A percentile compares a stretch with the other conserved stretches of the same genome.
These are phyloP conservation scores for Daldinia decipiens DNA, from an alignment of 495 filamentous ascomycete species.

Conservation along the genomic window DNA sequence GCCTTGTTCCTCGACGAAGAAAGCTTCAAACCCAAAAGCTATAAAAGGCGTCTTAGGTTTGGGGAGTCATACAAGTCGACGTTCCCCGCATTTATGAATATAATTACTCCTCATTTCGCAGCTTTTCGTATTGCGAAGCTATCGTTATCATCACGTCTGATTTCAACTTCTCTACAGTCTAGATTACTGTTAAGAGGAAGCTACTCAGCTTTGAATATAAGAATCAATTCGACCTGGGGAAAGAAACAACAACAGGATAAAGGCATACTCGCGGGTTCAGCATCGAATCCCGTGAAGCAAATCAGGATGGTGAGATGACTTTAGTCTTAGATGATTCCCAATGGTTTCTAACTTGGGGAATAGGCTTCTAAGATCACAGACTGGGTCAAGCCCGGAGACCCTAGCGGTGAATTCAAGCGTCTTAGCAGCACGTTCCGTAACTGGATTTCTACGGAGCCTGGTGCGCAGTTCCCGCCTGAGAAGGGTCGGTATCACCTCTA, in stretches of 20 bases:
- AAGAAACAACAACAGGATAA: neutral
- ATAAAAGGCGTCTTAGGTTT: neutral
- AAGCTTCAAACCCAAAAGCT: constrained; percentile 5
- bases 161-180: neutral
- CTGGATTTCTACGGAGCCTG: constrained; percentile 69
- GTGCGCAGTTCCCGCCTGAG: constrained; percentile 75
- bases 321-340: neutral
- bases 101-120: constrained; percentile 4
- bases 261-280: neutral
- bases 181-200: neutral
- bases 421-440: constrained; percentile 75
- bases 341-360: neutral
- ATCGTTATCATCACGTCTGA: neutral
- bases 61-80: constrained; percentile 1
- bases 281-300: constrained; percentile 2
- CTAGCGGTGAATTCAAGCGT: constrained; percentile 89
- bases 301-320: constrained; percentile 31
- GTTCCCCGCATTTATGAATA: constrained; percentile 36
- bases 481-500: constrained; percentile 84
- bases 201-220: neutral
- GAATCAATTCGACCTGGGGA: neutral
- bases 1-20: neutral
- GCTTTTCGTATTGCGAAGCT: constrained; percentile 10
- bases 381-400: constrained; percentile 80
- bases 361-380: constrained; percentile 71